phyloP scores from a whole-genome alignment of 2,329 filamentous ascomycete species.

The Aspergillus pseudoterreus region DNA sequence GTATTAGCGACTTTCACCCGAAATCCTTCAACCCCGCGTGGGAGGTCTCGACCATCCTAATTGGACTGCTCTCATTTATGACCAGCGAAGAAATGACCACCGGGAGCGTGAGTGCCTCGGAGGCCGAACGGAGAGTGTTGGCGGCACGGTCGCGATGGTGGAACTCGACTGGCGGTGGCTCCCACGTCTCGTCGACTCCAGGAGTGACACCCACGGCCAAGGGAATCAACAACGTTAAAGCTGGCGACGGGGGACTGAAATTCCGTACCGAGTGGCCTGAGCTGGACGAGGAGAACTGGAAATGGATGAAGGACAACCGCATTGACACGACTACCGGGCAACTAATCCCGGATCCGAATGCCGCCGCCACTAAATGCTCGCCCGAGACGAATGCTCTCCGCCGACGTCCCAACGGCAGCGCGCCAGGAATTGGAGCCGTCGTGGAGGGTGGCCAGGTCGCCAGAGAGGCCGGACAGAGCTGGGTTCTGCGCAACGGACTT shows the following conservation, averaged over 20 bases:
- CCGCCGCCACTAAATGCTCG: slow-evolving; percentile 55
- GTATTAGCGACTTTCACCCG: slow-evolving; percentile 95
- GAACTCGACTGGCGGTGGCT: slow-evolving; percentile 91
- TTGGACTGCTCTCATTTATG: slow-evolving; percentile 95
- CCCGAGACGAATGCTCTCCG: slow-evolving; percentile 61
- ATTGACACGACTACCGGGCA: slow-evolving; percentile 75
- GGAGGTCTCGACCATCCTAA: slow-evolving; percentile 95
- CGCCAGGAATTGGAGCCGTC: slow-evolving; percentile 55
- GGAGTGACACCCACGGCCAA: slow-evolving; percentile 55
- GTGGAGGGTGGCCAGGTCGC: slow-evolving; percentile 76
- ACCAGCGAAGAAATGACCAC: slow-evolving; percentile 98
- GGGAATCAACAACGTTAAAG: slow-evolving; percentile 76
- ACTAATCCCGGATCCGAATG: slow-evolving; percentile 52
- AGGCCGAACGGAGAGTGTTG: slow-evolving; percentile 72
- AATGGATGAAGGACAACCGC: slow-evolving; percentile 80
- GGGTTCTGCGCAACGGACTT: slow-evolving; percentile 76
- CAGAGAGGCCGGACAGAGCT: slow-evolving; percentile 74
- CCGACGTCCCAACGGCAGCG: slow-evolving; percentile 58
- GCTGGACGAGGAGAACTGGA: slow-evolving; percentile 82
- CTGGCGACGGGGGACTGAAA: slow-evolving; percentile 86
- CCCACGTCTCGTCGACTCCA: slow-evolving; percentile 50
- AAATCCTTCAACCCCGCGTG: slow-evolving; percentile 98
- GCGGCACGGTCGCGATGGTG: slow-evolving; percentile 84
- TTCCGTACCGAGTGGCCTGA: slow-evolving; percentile 90
- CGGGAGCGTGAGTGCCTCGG: slow-evolving; percentile 74